phyloP scores from a whole-genome alignment of 1,139 yeast genomes.

The Geotrichum histeridarum region DNA sequence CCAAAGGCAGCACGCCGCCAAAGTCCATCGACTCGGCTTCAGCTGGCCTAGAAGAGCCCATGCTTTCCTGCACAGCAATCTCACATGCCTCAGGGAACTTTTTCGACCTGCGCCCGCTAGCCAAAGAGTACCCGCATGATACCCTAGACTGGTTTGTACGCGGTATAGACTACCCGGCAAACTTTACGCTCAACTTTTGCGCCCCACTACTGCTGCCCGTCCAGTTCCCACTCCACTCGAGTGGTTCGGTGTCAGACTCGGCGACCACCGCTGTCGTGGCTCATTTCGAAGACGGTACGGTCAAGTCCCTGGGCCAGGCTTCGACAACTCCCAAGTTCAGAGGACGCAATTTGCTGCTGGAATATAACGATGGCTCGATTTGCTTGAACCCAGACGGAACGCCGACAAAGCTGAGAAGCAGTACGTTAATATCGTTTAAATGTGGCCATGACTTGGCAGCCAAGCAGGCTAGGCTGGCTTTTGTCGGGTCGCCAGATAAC shows the following conservation, averaged over 20 bases:
- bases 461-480: constrained; percentile 57
- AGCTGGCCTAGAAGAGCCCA: background rate
- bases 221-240: constrained; percentile 42
- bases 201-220: constrained; percentile 43
- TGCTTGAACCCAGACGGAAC: constrained; percentile 47
- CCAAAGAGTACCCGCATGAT: constrained; percentile 17
- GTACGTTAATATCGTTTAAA: constrained; percentile 66
- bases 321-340: constrained; percentile 53
- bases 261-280: constrained; percentile 62
- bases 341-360: constrained; percentile 66
- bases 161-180: constrained; percentile 66
- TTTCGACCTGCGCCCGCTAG: constrained; percentile 32
- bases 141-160: constrained; percentile 52
- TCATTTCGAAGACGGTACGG: constrained; percentile 47
- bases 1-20: background rate
- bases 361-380: constrained; percentile 66
- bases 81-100: constrained; percentile 34
- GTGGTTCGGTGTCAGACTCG: constrained; percentile 55
- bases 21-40: background rate
- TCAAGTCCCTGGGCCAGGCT: constrained; percentile 60
- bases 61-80: constrained; percentile 26
- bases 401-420: constrained; percentile 49
- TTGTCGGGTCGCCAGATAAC: constrained; percentile 65
- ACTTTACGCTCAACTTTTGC: constrained; percentile 78
- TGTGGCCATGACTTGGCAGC: constrained; percentile 69